These are phyloP conservation scores for Alternaria ventricosa DNA, from an alignment of 2,329 filamentous ascomycete species.

Conservation along the genomic window DNA sequence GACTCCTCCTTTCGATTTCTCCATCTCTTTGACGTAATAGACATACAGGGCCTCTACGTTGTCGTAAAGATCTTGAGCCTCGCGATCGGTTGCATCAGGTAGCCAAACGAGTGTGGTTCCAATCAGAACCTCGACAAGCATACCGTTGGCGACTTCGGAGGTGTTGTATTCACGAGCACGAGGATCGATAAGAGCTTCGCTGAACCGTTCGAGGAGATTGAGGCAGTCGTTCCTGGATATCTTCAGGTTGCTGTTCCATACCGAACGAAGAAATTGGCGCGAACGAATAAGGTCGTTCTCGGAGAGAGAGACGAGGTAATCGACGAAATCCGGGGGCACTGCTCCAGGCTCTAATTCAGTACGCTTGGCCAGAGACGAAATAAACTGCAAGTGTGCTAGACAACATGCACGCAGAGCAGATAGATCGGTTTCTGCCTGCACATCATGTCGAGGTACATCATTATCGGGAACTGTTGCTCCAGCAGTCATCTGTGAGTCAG, in stretches of 20 bases:
- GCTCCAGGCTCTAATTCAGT: slow-evolving; percentile 11
- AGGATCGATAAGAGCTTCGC: slow-evolving; percentile 42
- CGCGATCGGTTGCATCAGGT: slow-evolving; percentile 28
- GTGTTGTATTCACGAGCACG: slow-evolving; percentile 46
- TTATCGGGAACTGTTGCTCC: slow-evolving; percentile 44
- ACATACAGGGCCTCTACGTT: slow-evolving; percentile 78
- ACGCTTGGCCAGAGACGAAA: slow-evolving; percentile 27
- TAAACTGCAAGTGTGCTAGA: slow-evolving; percentile 36
- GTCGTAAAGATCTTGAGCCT: slow-evolving; percentile 58
- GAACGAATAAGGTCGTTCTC: slow-evolving; percentile 41
- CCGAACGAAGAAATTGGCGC: slow-evolving; percentile 34
- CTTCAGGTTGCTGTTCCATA: slow-evolving; percentile 31
- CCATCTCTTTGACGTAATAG: slow-evolving; percentile 72
- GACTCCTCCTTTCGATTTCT: slow-evolving; percentile 65
- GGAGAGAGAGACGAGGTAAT: slow-evolving; percentile 32
- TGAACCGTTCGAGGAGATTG: slow-evolving; percentile 38
- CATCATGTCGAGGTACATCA: slow-evolving; percentile 56
- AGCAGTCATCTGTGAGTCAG: slow-evolving; percentile 66
- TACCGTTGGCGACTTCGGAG: slow-evolving; percentile 47
- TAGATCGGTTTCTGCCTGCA: slow-evolving; percentile 35
- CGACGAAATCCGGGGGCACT: slow-evolving; percentile 37
- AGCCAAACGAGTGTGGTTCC: slow-evolving; percentile 38
- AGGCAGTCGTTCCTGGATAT: slow-evolving; percentile 34
- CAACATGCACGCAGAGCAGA: slow-evolving; percentile 40
- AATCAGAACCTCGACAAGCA: slow-evolving; percentile 43